Evolutionary conservation across 768 basidiomycete genomes (phyloP), one percentile per base, ranked within the genome.

Genomic region (Tulasnella sp.): DNA sequence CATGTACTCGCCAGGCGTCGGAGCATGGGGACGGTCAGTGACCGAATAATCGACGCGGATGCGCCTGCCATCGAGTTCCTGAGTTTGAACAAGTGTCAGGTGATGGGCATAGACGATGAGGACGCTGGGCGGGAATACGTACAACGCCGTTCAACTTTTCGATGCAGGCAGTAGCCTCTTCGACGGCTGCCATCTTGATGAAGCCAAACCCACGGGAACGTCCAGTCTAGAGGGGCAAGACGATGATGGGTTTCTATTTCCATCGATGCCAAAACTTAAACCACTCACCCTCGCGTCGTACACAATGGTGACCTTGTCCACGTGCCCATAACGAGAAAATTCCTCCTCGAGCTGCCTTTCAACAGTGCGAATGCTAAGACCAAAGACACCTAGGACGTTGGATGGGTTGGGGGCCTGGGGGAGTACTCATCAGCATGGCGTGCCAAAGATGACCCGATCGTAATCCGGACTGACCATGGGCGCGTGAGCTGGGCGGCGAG

Each of bases 1-100:
- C 94, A 97, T 97, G 84, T 98, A 99, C 86, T 98, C 94, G 79
- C 97, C 97, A 5, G 97, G 97, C 13, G 97, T 99, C 11, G 98
- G 95, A 18, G 93, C 91, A 85, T 99, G 97, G 35, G 97, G 94
- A 70, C 94, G 90, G 80, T 93, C 91, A 13, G 97, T 99, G 72
- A 97, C 93, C 0, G 95, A 98, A 83, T 93, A 99, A 83, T 99
- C 97, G 46, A 99, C 98, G 77, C 97, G 94, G 81, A 99, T 96
- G 76, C 93, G 91, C 79, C 97, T 93, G 35, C 96, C 97, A 82
- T 99, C 97, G 75, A 99, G 87, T 81, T 96, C 95, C 95, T 96
- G 77, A 67, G 15, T n/a, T 57, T 29, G 61, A 32, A 55, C 74
- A n/a, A 23, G 51, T 51, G 51, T 23, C 26, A 5, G 46, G 48